Percentiles rank a stretch among this genome's conserved stretches.
Conservation (phyloP, 73 alveolate genomes). For the Stentor roeselii region DNA sequence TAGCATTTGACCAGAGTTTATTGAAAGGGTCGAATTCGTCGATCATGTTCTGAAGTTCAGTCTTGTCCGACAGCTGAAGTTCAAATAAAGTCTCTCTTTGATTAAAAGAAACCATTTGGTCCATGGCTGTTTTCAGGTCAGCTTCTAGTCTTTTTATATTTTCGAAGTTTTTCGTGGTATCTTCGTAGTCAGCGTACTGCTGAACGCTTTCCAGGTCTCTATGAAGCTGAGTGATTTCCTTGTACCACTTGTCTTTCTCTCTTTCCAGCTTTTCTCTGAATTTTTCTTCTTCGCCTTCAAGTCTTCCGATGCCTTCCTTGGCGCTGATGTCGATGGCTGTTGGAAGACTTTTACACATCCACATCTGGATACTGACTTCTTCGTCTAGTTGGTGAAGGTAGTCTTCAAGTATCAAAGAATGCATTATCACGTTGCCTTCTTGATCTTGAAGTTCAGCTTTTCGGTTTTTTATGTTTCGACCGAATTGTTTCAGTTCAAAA, state of each 20-base stretch:
- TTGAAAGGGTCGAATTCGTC: constrained; percentile 67
- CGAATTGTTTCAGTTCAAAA: constrained; percentile 56
- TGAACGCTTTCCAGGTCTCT: constrained; percentile 61
- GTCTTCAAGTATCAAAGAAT: constrained; percentile 55
- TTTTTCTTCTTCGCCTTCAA: constrained; percentile 59
- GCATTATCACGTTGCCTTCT: constrained; percentile 18
- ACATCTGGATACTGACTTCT: constrained; percentile 43
- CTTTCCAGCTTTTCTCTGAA: constrained; percentile 71
- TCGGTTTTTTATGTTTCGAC: constrained; percentile 48
- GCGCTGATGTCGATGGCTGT: constrained; percentile 49
- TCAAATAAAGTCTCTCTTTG: constrained; percentile 76
- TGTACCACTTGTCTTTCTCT: constrained; percentile 68
- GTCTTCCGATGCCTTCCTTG: constrained; percentile 68
- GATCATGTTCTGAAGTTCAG: constrained; percentile 59
- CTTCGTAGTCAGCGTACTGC: constrained; percentile 56
- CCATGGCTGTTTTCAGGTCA: constrained; percentile 54
- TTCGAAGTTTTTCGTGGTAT: constrained; percentile 46
- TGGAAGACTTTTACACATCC: constrained; percentile 55
- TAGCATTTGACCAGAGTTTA: constrained; percentile 69
- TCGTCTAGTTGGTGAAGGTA: constrained; percentile 47
- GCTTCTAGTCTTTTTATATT: constrained; percentile 60
- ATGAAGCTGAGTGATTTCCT: constrained; percentile 42
- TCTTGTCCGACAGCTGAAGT: constrained; percentile 53
- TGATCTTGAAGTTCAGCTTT: constrained; percentile 39
- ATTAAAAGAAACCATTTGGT: constrained; percentile 60